Conservation (phyloP, 495 filamentous ascomycete genomes). For the Massariosphaeria phaeospora region DNA sequence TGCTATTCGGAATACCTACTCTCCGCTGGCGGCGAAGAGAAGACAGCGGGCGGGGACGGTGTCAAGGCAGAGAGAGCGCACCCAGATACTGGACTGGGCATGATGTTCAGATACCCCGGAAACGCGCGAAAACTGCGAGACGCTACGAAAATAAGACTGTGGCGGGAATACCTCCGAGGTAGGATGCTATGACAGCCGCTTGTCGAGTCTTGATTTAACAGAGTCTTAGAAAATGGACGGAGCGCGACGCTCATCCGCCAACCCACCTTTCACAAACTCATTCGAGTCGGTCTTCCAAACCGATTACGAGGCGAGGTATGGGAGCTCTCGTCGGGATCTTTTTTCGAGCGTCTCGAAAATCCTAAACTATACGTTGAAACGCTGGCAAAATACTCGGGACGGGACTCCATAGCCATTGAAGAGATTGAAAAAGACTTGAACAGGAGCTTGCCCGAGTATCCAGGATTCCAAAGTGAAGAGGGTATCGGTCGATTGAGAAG, state of each 20-base stretch:
- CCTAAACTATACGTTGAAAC: conserved; percentile 81
- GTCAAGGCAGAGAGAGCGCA: conserved; percentile 39
- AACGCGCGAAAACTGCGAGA: conserved; percentile 94
- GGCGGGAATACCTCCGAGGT: conserved; percentile 84
- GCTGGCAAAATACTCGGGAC: conserved; percentile 71
- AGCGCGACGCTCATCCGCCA: conserved; percentile 89
- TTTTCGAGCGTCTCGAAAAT: conserved; percentile 79
- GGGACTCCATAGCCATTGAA: conserved; percentile 88
- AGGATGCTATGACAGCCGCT: not conserved
- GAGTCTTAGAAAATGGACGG: conserved; percentile 72
- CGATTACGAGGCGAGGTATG: conserved; percentile 89
- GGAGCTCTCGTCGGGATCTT: conserved; percentile 87
- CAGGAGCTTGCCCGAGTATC: conserved; percentile 90
- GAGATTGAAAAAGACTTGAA: conserved; percentile 99
- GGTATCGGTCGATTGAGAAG: conserved; percentile 85
- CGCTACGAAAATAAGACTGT: conserved; percentile 92
- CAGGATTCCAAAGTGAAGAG: conserved; percentile 93
- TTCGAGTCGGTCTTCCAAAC: conserved; percentile 92
- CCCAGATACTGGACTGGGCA: conserved; percentile 87
- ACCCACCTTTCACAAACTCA: conserved; percentile 94
- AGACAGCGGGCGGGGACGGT: conserved; percentile 34
- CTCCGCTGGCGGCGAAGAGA: conserved; percentile 50
- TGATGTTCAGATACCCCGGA: conserved; percentile 91
- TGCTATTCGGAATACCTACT: conserved; percentile 95
- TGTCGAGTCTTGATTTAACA: not conserved